Evolutionary conservation across 2,329 filamentous ascomycete genomes (phyloP), one percentile per base, ranked within the genome.

Genomic region (Verticillium dahliae): DNA sequence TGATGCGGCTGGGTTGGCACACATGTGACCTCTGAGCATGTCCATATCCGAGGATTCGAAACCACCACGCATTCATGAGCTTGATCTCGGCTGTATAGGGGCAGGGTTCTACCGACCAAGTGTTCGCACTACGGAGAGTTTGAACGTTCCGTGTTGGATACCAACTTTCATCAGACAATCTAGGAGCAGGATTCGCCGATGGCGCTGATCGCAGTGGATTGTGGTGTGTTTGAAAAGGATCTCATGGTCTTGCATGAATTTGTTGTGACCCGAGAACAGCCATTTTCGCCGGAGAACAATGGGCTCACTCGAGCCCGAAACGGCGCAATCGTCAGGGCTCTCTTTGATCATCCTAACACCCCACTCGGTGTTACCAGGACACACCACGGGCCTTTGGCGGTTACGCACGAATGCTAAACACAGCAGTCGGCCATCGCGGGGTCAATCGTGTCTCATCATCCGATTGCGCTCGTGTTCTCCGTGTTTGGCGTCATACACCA

Each of bases 261-360:
- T 31, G 27, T 31, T 31, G 27, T 31, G 27, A 31, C 27, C 27
- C 3, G 27, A 31, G 27, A 31, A 31, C 27, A 5, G 27, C 27
- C 27, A 5, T 31, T 5, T 31, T 31, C 27, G 27, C 27, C 27
- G 27, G 27, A 31, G 27, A 31, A 31, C 18, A 10, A 10, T 11
- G 5, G 22, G 55, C 57, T 50, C 39, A 55, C 58, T 55, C 9
- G 45, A 55, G 58, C 33, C 15, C n/a, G 57, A 37, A 54, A 54
- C 45, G 18, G 38, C 14, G 61, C 61, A 66, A 75, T 76, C 78
- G 78, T 83, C 81, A 80, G 81, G 72, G 81, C 81, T 83, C 81
- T 86, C 84, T 85, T 86, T 86, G 80, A 77, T 85, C 82, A 71
- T 82, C 82, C 81, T 72, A 60, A 68, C 67, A 65, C 70, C 69